Percentiles rank a stretch among this genome's conserved stretches.
Conservation (phyloP, 805 yeast species). For the Myxozyma vanderwaltii region DNA sequence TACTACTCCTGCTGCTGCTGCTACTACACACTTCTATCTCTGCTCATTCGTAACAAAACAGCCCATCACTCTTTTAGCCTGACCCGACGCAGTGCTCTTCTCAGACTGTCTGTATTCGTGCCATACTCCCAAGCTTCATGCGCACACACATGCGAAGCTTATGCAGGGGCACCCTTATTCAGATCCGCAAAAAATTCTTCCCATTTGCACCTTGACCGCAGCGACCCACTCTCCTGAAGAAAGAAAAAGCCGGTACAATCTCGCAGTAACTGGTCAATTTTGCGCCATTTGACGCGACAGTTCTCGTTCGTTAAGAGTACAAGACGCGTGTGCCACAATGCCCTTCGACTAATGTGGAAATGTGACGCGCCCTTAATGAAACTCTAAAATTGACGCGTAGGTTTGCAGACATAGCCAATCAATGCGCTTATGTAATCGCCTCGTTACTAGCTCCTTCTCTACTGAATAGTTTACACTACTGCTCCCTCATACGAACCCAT, state of each 20-base stretch:
- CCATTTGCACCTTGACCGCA: neutral
- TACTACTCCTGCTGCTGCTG: too few relatives aligned
- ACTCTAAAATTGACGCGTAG: neutral
- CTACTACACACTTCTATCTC: too few relatives aligned
- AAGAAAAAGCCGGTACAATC: neutral
- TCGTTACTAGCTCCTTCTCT: neutral
- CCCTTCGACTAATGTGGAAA: constrained; percentile 1
- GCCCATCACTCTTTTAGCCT: too few relatives aligned
- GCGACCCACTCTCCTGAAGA: neutral
- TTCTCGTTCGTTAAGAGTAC: neutral
- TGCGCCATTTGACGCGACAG: neutral
- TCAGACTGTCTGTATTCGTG: neutral
- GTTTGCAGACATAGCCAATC: neutral
- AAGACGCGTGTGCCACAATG: neutral
- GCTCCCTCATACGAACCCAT: too few relatives aligned
- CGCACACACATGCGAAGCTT: neutral
- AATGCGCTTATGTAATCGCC: neutral
- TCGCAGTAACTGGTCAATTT: neutral
- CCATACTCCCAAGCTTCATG: neutral
- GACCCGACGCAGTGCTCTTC: too few relatives aligned
- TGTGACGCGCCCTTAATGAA: constrained; percentile 2
- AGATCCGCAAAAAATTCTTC: neutral
- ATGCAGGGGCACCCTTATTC: constrained; percentile 4
- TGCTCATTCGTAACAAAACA: too few relatives aligned
- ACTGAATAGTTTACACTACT: too few relatives aligned